phyloP scores from a whole-genome alignment of 2,329 filamentous ascomycete genomes.

The Aspergillus neotritici region DNA sequence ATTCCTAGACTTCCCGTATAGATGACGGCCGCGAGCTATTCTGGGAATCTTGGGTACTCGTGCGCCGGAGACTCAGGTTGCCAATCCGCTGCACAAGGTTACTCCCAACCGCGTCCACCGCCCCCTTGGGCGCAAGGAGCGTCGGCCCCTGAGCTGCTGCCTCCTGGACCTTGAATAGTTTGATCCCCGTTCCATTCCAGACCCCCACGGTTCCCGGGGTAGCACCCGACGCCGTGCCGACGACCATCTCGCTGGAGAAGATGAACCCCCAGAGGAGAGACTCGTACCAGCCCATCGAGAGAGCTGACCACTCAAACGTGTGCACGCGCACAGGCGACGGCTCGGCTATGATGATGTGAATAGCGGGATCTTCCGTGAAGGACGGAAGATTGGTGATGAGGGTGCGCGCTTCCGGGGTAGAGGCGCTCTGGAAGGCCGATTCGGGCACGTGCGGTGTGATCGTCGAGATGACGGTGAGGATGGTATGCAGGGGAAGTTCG shows the following conservation, averaged over 20 bases:
- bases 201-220: constrained; percentile 82
- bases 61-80: constrained; percentile 60
- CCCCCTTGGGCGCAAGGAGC: constrained; percentile 76
- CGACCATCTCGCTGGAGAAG: constrained; percentile 82
- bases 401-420: constrained; percentile 37
- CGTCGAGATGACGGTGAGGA: constrained; percentile 66
- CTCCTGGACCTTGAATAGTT: constrained; percentile 84
- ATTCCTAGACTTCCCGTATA: constrained; percentile 32
- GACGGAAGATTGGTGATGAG: constrained; percentile 40
- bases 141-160: constrained; percentile 73
- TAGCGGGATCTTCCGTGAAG: constrained; percentile 47
- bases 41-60: constrained; percentile 30
- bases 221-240: constrained; percentile 37
- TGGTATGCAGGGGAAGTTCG: constrained; percentile 80
- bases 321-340: constrained; percentile 70
- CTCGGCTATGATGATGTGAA: constrained; percentile 64
- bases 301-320: constrained; percentile 87
- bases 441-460: constrained; percentile 48
- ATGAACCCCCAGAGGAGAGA: constrained; percentile 90
- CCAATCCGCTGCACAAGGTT: constrained; percentile 84
- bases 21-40: constrained; percentile 25
- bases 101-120: constrained; percentile 87
- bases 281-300: constrained; percentile 92
- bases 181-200: constrained; percentile 87
- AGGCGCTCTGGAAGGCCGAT: constrained; percentile 39